Conservation (phyloP, 192 early-diverging fungal genomes). For the Umbelopsis sp. region DNA sequence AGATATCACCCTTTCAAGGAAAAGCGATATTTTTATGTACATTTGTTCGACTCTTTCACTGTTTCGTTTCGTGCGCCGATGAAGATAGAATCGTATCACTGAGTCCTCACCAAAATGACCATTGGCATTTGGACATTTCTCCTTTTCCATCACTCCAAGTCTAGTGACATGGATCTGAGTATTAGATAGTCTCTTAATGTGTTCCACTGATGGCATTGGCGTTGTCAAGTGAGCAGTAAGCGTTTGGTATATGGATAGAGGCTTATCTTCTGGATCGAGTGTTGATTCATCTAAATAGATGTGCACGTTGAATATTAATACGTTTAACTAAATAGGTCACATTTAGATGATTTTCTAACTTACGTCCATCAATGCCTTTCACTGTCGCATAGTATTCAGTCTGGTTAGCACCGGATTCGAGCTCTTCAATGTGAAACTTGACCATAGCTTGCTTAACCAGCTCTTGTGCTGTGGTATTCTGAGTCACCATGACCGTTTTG, state of each 20-base stretch:
- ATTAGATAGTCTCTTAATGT: conserved; percentile 21
- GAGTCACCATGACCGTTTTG: conserved; percentile 46
- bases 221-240: conserved; percentile 44
- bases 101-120: conserved; percentile 31
- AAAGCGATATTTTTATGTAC: conserved; percentile 39
- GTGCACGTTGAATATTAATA: no score
- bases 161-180: conserved; percentile 9
- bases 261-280: conserved; percentile 48
- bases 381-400: conserved; percentile 50
- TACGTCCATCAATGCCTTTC: conserved; percentile 50
- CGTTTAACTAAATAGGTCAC: no score
- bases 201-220: conserved; percentile 46
- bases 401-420: conserved; percentile 22
- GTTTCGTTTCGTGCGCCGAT: conserved; percentile 42
- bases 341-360: not conserved
- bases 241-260: conserved; percentile 49
- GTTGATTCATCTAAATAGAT: conserved; percentile 41
- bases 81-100: conserved; percentile 47
- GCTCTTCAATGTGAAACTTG: conserved; percentile 48
- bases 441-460: conserved; percentile 49
- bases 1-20: conserved; percentile 20
- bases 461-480: conserved; percentile 40
- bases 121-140: not conserved
- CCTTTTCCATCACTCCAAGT: not conserved
- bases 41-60: conserved; percentile 26